These are phyloP conservation scores for Fagus crenata DNA, from an alignment of 306 rosid species.

Conservation along the genomic window DNA sequence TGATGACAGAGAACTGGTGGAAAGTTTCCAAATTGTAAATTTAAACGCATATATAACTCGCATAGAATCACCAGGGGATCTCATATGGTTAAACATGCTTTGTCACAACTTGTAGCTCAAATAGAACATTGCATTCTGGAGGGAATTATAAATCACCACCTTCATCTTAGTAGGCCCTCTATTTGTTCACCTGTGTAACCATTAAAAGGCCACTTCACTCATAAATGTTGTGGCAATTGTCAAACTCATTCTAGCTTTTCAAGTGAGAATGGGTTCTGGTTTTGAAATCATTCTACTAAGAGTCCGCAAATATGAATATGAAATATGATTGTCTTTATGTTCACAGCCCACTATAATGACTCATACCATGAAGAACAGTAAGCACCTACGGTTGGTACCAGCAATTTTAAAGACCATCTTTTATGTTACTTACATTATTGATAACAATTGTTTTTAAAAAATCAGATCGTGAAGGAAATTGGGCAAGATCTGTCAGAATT, in stretches of 20 bases:
- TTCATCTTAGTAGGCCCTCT: not conserved
- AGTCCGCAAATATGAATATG: not conserved
- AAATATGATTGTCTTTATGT: not conserved
- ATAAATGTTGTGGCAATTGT: not conserved
- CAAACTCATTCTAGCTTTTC: not conserved
- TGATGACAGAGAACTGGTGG: not conserved
- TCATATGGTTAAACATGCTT: not conserved
- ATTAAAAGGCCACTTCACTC: not conserved
- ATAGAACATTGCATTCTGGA: not conserved
- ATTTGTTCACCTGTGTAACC: not conserved
- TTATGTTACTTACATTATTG: not conserved
- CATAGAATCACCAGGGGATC: not conserved
- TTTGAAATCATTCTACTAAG: not conserved
- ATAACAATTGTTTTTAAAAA: not conserved
- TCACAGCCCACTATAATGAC: not conserved
- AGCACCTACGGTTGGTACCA: not conserved
- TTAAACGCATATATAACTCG: not conserved
- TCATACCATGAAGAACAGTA: not conserved
- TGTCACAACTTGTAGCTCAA: not conserved
- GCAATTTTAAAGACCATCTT: not conserved
- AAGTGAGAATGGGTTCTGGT: not conserved
- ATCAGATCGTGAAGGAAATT: conserved; percentile 73
- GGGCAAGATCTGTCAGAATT: conserved; percentile 78
- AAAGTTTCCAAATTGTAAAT: not conserved
- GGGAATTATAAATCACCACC: not conserved